phyloP scores from a whole-genome alignment of 768 basidiomycete genomes.

The Termitomyces sp. region DNA sequence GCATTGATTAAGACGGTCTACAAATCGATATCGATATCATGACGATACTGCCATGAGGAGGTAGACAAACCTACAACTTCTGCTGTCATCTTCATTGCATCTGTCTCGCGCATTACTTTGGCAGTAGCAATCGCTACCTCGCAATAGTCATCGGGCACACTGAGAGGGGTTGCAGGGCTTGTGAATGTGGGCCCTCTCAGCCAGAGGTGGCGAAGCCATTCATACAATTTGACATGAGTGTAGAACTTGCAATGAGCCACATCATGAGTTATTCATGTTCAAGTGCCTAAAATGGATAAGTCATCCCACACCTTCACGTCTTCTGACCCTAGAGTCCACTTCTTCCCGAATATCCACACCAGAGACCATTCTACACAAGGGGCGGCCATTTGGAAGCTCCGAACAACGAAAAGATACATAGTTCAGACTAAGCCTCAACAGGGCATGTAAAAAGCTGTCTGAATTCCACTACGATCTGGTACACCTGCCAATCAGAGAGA shows the following conservation, averaged over 20 bases:
- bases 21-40: not conserved
- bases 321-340: not conserved
- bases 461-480: not conserved
- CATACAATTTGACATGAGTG: not conserved
- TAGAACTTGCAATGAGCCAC: not conserved
- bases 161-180: constrained; percentile 78
- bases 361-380: not conserved
- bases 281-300: not conserved
- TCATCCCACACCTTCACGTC: not conserved
- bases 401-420: not conserved
- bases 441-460: not conserved
- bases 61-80: constrained; percentile 53
- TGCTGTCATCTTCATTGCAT: constrained; percentile 50
- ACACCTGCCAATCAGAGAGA: not conserved
- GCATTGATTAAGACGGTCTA: constrained; percentile 48
- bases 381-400: not conserved
- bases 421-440: not conserved
- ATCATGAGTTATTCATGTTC: not conserved
- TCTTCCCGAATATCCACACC: not conserved
- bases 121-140: constrained; percentile 61
- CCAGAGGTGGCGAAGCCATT: constrained; percentile 23
- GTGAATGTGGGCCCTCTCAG: constrained; percentile 70
- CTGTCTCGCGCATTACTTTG: constrained; percentile 64
- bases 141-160: constrained; percentile 77
- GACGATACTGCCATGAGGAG: not conserved